Evolutionary conservation across 495 filamentous ascomycete species (phyloP).

Genomic region (Penicillium arizonense): DNA sequence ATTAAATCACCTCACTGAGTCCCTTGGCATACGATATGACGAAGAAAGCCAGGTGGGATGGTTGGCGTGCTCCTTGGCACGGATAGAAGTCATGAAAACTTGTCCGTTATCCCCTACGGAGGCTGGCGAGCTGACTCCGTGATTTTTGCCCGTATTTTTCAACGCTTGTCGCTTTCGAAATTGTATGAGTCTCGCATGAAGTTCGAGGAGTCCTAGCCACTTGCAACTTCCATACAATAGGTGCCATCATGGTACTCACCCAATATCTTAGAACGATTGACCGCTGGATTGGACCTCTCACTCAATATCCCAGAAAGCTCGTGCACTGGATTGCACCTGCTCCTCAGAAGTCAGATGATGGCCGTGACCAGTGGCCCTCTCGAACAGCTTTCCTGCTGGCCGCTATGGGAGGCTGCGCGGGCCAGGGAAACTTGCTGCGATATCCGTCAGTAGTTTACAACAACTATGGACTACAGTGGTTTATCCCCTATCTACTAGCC

Average conservation of each 20-base stretch:
- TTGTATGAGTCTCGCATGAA: neutral
- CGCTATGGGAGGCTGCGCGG: conserved; percentile 27
- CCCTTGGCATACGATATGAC: conserved; percentile 1
- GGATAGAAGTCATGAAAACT: neutral
- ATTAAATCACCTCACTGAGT: neutral
- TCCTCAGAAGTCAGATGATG: conserved; percentile 25
- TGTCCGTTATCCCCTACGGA: neutral
- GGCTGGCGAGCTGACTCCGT: neutral
- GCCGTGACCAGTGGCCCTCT: conserved; percentile 26
- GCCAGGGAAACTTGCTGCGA: conserved; percentile 26
- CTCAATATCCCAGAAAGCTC: conserved; percentile 14
- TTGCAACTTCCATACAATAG: neutral
- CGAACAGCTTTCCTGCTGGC: conserved; percentile 23
- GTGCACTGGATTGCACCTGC: conserved; percentile 20
- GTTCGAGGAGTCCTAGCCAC: neutral
- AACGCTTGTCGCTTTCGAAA: too few species aligned
- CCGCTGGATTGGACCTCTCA: neutral
- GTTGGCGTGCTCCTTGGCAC: conserved; percentile 1
- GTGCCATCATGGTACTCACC: neutral
- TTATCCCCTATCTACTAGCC: conserved; percentile 31
- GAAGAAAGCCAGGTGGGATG: neutral
- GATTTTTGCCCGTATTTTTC: neutral
- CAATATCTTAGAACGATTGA: neutral
- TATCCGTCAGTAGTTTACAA: conserved; percentile 28
- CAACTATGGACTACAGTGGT: conserved; percentile 29